Conservation (phyloP, 306 rosid species). For the Inga leiocalycina region DNA sequence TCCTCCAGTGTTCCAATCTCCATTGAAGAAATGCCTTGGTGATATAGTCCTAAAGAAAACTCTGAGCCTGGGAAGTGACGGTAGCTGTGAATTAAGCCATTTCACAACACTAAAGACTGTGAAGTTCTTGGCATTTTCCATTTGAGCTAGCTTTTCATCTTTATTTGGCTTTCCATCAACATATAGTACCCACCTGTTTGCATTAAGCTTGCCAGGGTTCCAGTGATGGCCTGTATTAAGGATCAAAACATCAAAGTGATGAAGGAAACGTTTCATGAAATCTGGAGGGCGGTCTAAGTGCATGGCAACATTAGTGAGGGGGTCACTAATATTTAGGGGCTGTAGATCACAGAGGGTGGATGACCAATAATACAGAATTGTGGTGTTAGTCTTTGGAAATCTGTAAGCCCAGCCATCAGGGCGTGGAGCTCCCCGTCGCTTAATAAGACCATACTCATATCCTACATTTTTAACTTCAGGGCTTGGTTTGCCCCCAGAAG, state of each 20-base stretch:
- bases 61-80: neutral
- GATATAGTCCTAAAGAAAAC: constrained; percentile 13
- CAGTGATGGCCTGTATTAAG: constrained; percentile 16
- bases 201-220: constrained; percentile 11
- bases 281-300: constrained; percentile 7
- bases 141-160: neutral
- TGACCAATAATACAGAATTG: constrained; percentile 17
- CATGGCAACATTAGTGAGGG: neutral
- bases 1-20: constrained; percentile 22
- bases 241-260: neutral
- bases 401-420: constrained; percentile 23
- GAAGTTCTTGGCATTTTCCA: constrained; percentile 2
- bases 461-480: neutral
- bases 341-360: constrained; percentile 8
- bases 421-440: neutral
- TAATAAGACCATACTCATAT: neutral
- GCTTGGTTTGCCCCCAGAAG: neutral
- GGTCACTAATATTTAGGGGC: neutral
- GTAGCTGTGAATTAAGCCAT: constrained; percentile 11
- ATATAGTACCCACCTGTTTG: constrained; percentile 14
- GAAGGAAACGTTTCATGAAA: constrained; percentile 7
- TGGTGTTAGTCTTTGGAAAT: constrained; percentile 13
- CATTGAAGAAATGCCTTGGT: constrained; percentile 9
- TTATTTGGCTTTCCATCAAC: constrained; percentile 14
- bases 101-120: neutral